Evolutionary conservation across 2,329 filamentous ascomycete species (phyloP).

Genomic region (Fusarium sp.): DNA sequence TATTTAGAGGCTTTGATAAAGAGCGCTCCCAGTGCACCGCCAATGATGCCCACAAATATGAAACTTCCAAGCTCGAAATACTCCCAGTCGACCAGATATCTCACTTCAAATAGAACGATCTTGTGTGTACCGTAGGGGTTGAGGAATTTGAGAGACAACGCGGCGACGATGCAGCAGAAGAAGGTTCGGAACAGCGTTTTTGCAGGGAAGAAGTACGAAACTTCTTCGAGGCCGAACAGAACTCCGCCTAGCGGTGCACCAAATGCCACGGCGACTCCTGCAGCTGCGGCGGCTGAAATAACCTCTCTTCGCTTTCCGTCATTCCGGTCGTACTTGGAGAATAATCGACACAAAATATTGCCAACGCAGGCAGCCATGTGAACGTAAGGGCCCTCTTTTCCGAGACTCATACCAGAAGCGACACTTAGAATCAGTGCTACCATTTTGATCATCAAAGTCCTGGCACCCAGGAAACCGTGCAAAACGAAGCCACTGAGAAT

Average conservation of each 20-base stretch:
- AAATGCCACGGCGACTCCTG: conserved; percentile 93
- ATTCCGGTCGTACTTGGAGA: conserved; percentile 91
- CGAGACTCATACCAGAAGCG: conserved; percentile 89
- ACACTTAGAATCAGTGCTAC: conserved; percentile 86
- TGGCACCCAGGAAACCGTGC: conserved; percentile 91
- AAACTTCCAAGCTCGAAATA: conserved; percentile 91
- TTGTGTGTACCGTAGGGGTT: conserved; percentile 97
- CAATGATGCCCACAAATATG: conserved; percentile 84
- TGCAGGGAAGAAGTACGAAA: conserved; percentile 95
- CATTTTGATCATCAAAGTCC: conserved; percentile 87
- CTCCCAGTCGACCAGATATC: conserved; percentile 90
- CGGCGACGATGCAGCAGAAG: conserved; percentile 95
- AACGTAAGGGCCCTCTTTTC: conserved; percentile 96
- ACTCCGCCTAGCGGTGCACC: conserved; percentile 89
- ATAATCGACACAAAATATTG: conserved; percentile 94
- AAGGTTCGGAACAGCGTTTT: conserved; percentile 98
- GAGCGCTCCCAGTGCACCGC: conserved; percentile 84
- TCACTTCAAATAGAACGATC: conserved; percentile 95
- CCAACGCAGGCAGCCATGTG: conserved; percentile 96
- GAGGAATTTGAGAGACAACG: conserved; percentile 90
- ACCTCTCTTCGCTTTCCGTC: conserved; percentile 95
- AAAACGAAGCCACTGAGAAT: conserved; percentile 98
- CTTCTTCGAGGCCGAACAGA: conserved; percentile 92
- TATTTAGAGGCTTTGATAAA: conserved; percentile 95
- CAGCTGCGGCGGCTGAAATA: conserved; percentile 89